These are phyloP conservation scores for Globisporangium perplexum DNA, from an alignment of 352 stramenopile species.

Conservation along the genomic window DNA sequence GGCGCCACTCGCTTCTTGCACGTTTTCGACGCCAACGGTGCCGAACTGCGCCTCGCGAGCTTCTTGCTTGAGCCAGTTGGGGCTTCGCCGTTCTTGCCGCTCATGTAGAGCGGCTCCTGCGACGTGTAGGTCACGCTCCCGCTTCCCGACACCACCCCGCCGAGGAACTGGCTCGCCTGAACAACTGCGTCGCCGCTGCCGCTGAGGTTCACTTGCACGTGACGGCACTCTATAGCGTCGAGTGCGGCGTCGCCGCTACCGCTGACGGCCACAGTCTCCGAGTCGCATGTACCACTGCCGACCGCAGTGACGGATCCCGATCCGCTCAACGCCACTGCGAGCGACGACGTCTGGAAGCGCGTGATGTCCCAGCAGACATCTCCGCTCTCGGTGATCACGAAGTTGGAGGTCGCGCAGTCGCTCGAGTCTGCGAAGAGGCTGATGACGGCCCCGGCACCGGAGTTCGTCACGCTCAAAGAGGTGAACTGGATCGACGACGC, in stretches of 20 bases:
- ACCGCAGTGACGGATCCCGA: neutral
- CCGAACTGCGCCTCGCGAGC: neutral
- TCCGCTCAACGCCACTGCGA: neutral
- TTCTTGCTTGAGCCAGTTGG: neutral
- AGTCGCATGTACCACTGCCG: neutral
- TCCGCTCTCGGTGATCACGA: neutral
- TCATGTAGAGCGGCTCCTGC: neutral
- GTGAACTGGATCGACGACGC: neutral
- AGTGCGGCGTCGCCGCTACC: constrained; percentile 1
- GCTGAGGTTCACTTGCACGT: constrained; percentile 14
- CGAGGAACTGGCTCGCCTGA: constrained; percentile 17
- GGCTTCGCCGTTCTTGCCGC: constrained; percentile 2
- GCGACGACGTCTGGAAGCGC: neutral
- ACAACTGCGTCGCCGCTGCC: constrained; percentile 20
- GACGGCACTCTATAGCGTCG: constrained; percentile 16
- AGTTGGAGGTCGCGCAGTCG: neutral
- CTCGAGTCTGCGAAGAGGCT: neutral
- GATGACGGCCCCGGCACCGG: neutral
- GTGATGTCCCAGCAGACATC: constrained; percentile 1
- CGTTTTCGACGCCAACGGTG: neutral
- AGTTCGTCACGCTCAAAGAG: neutral
- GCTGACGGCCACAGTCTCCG: neutral
- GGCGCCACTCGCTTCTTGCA: neutral
- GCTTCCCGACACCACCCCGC: constrained; percentile 12
- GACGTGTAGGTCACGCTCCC: constrained; percentile 6